Conservation (phyloP, 768 basidiomycete genomes). For the Termitomyces sp. region DNA sequence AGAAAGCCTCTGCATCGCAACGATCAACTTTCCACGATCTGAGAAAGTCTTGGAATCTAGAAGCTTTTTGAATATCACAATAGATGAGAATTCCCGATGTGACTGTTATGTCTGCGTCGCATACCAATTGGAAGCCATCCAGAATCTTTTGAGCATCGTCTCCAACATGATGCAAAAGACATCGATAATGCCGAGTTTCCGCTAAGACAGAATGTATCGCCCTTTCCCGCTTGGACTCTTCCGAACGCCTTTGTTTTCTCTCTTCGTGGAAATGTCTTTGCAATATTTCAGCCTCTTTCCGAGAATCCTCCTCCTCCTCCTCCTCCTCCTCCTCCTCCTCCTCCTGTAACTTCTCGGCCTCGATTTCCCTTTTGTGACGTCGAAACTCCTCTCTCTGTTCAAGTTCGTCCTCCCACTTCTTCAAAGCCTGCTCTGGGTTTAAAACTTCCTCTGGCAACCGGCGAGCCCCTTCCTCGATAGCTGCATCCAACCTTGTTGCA, state of each 20-base stretch:
- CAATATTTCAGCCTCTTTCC: too few species aligned
- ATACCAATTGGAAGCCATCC: constrained; percentile 5
- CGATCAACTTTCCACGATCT: constrained; percentile 1
- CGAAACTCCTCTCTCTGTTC: constrained; percentile 9
- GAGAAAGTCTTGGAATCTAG: not conserved
- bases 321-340: too few species aligned
- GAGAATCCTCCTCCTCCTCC: not conserved
- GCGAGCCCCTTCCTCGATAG: constrained; percentile 22
- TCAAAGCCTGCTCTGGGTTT: constrained; percentile 23
- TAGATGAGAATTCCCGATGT: not conserved
- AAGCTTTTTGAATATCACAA: not conserved
- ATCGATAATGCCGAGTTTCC: not conserved
- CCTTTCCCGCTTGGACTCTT: not conserved
- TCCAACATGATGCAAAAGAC: not conserved
- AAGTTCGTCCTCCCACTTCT: constrained; percentile 30
- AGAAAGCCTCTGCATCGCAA: constrained; percentile 6
- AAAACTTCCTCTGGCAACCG: constrained; percentile 22
- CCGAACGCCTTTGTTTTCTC: not conserved
- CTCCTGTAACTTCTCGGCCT: not conserved
- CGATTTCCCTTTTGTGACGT: too few species aligned
- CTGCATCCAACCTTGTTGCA: constrained; percentile 9
- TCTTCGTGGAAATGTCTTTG: not conserved
- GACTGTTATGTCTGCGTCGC: not conserved
- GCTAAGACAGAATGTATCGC: not conserved
- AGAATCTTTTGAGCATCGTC: constrained; percentile 1